Evolutionary conservation across 2,329 filamentous ascomycete genomes (phyloP).

Genomic region (Trichophyton equinum): DNA sequence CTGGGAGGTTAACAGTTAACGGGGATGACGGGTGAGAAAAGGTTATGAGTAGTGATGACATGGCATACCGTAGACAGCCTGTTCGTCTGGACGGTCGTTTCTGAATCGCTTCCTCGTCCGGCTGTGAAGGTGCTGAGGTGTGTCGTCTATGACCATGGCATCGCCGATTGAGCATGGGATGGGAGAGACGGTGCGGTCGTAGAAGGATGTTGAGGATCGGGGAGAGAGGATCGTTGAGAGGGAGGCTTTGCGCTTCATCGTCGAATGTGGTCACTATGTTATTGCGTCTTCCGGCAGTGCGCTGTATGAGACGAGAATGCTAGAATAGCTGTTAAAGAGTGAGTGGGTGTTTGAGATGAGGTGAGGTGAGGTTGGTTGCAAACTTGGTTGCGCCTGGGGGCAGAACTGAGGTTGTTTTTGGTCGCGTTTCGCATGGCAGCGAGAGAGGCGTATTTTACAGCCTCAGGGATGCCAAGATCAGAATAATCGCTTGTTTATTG

Average conservation of each 20-base stretch:
- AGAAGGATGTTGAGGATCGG: slow-evolving; percentile 25
- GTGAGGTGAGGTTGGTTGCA: background rate
- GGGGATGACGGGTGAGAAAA: background rate
- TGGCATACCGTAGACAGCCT: slow-evolving; percentile 41
- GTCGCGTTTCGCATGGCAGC: background rate
- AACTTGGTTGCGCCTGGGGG: background rate
- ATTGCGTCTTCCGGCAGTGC: background rate
- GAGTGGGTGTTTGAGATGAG: background rate
- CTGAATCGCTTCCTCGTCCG: slow-evolving; percentile 48
- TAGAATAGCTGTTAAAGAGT: background rate
- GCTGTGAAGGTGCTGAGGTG: slow-evolving; percentile 37
- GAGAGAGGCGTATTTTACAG: background rate
- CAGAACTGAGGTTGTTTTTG: background rate
- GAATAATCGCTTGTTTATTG: background rate
- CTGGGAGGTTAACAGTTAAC: slow-evolving; percentile 18
- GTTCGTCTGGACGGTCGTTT: slow-evolving; percentile 46
- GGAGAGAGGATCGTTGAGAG: slow-evolving; percentile 35
- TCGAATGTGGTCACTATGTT: slow-evolving; percentile 17
- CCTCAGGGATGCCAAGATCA: background rate
- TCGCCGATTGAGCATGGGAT: slow-evolving; percentile 16
- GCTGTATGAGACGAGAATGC: background rate
- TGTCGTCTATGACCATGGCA: slow-evolving; percentile 22
- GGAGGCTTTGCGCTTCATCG: slow-evolving; percentile 50
- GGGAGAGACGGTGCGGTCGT: slow-evolving; percentile 15
- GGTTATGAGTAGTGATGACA: slow-evolving; percentile 10